Conservation (phyloP, 495 filamentous ascomycete species). For the Entonaema liquescens region DNA sequence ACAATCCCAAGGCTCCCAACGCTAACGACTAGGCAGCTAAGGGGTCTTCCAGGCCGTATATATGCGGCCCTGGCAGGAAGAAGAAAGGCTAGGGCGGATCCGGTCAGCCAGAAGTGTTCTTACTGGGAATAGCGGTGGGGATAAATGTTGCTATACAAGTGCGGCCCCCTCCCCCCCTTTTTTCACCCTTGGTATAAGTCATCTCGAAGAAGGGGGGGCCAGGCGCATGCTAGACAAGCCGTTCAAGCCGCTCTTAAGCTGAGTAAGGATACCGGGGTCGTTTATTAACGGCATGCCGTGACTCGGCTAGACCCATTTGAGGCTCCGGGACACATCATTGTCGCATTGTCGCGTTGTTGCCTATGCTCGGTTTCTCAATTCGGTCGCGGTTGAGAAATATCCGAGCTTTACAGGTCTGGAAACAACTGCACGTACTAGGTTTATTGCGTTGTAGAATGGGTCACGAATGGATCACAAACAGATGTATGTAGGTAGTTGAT, state of each 20-base stretch:
- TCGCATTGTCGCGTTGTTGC: neutral
- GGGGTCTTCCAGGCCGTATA: slow-evolving; percentile 15
- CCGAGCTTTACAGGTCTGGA: neutral
- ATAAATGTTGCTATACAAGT: slow-evolving; percentile 13
- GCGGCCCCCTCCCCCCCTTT: slow-evolving; percentile 7
- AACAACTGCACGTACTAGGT: neutral
- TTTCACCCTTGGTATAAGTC: neutral
- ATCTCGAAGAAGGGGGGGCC: slow-evolving; percentile 1
- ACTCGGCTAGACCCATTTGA: neutral
- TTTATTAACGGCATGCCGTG: neutral
- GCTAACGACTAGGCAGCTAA: slow-evolving; percentile 20
- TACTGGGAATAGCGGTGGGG: slow-evolving; percentile 25
- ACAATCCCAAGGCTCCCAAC: slow-evolving; percentile 7
- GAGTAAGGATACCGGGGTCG: neutral
- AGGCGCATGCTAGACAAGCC: neutral
- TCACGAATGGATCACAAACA: too few species aligned
- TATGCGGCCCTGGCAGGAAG: slow-evolving; percentile 1
- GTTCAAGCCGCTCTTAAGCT: neutral
- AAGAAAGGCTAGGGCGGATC: slow-evolving; percentile 17
- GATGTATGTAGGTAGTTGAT: neutral
- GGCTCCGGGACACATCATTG: neutral
- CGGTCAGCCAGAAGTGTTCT: slow-evolving; percentile 23
- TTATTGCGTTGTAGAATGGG: neutral
- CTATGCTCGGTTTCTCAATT: neutral
- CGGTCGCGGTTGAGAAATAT: neutral